Base-by-base conservation (phyloP, 73 alveolate genomes). In the Halteria grandinella region DNA sequence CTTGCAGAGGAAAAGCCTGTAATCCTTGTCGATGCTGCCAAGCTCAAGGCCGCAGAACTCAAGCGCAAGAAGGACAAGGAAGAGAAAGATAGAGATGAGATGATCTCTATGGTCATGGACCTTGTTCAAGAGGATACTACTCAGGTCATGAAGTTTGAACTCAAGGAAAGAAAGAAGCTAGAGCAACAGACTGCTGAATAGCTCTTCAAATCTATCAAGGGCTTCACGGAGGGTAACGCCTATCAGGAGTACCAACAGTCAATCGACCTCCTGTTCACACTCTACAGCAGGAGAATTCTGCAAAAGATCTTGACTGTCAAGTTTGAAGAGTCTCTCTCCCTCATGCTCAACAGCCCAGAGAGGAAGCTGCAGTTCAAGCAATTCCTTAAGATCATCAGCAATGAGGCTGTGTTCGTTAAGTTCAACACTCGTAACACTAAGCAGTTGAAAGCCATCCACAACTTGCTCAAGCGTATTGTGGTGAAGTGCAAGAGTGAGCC, bases 351-450 rank as follows among this genome's bases (percentile, higher is more conserved):
- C 34, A 44, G 69, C 29, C 5, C 20, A 28, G 80, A 41, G 18
- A 66, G 80, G 32, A 66, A 66, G 33, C 34, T 4, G 20, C 25
- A 66, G 28, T 66, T 66, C 53, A 66, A 66, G 28, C 17, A 66
- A 43, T 66, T 66, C 80, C 66, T 66, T 27, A 66, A 66, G 80
- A 66, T 66, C 32, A 66, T 66, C 18, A 25, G 55, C 7, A 66
- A 66, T 66, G 80, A 66, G 32, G 80, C 80, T 25, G 47, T 66
- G 2, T 66, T 66, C 34, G 80, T 66, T 8, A 54, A 66, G 29
- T 66, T 66, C 80, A 66, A 66, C 55, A 66, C 80, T 1, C 43
- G 80, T 27, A 66, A 66, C 28, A 66, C 43, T 31, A 66, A 66
- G 45, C 32, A 45, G 14, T 32, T 66, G 15, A 66, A 41, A 39